Conservation (phyloP, 306 rosid species). For the Medicago ruthenica region DNA sequence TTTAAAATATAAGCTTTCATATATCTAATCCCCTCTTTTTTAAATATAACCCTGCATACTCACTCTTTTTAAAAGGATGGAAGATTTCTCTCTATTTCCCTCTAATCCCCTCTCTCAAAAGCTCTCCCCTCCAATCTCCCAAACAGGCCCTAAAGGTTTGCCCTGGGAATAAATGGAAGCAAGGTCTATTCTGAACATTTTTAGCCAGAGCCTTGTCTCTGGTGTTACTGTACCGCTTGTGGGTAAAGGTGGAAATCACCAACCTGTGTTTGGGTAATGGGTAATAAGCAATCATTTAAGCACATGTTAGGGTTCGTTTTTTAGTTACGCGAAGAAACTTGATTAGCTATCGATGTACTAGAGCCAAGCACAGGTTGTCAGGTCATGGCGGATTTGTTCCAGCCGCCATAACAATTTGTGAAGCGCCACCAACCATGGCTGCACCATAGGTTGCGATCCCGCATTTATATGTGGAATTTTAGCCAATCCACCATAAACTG, state of each 20-base stretch:
- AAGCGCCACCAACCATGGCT: background rate
- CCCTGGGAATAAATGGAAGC: background rate
- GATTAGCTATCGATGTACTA: too few species aligned
- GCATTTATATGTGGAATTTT: background rate
- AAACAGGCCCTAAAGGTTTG: background rate
- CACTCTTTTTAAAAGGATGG: too few species aligned
- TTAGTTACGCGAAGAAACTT: too few species aligned
- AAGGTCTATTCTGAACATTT: slow-evolving; percentile 8
- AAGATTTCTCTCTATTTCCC: too few species aligned
- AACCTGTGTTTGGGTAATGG: background rate
- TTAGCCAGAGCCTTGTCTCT: slow-evolving; percentile 1
- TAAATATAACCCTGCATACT: too few species aligned
- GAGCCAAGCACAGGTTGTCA: background rate
- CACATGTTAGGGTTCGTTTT: too few species aligned
- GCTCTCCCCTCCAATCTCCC: too few species aligned
- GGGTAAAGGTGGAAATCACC: background rate
- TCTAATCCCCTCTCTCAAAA: too few species aligned
- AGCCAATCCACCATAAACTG: background rate
- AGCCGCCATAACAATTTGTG: background rate
- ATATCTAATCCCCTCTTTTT: too few species aligned
- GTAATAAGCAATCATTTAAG: background rate
- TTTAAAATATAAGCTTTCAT: too few species aligned
- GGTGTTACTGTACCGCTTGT: background rate
- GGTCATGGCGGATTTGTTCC: background rate
- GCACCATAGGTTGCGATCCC: background rate